Conservation (phyloP, 257 asterid species). For the Verbascum thapsus region DNA sequence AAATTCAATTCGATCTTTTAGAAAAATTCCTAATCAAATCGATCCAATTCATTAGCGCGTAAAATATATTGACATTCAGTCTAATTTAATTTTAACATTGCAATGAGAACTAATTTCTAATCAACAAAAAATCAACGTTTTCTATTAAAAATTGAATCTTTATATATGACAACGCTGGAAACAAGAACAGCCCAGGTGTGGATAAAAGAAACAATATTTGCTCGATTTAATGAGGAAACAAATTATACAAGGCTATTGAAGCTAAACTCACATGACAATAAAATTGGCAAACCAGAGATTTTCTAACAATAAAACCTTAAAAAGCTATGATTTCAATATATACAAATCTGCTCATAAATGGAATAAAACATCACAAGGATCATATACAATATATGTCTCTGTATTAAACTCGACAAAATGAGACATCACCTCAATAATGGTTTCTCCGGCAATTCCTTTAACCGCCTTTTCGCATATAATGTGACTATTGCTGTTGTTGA, state of each 20-base stretch:
- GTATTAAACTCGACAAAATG: background rate
- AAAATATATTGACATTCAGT: no score
- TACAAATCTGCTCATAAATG: conserved; percentile 5
- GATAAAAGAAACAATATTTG: no score
- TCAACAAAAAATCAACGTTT: background rate
- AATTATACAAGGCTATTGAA: no score
- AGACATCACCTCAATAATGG: conserved; percentile 45
- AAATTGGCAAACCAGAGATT: background rate
- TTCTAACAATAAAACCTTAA: background rate
- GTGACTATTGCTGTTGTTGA: conserved; percentile 63
- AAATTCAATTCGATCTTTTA: no score
- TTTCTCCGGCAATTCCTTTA: conserved; percentile 54
- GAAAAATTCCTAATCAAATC: no score
- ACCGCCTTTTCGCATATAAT: conserved; percentile 62
- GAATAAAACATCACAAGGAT: background rate
- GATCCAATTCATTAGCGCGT: no score
- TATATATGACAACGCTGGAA: conserved; percentile 73
- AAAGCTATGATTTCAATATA: background rate
- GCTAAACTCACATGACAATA: background rate
- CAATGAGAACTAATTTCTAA: background rate
- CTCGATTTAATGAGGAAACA: no score
- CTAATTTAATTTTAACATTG: no score
- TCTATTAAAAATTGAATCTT: background rate
- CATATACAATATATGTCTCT: background rate
- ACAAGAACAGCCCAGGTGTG: conserved; percentile 97